phyloP scores from a whole-genome alignment of 2,329 filamentous ascomycete genomes.

The Cercospora zeae-maydis region DNA sequence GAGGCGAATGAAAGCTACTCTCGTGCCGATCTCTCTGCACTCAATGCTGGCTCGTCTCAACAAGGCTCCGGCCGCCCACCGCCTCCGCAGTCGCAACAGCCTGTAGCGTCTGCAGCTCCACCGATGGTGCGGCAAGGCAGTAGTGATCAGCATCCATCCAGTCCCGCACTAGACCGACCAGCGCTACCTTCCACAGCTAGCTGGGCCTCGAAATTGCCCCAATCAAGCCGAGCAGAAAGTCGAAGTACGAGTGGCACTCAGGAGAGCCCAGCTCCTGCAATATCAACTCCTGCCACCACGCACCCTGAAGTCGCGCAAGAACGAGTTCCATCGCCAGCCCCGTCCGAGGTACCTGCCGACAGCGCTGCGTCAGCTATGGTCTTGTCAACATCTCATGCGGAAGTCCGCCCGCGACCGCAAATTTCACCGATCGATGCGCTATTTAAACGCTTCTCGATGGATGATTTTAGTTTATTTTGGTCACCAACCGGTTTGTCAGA shows the following conservation, averaged over 20 bases:
- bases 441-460: slow-evolving; percentile 40
- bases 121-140: slow-evolving; percentile 63
- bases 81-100: slow-evolving; percentile 49
- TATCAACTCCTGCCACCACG: slow-evolving; percentile 21
- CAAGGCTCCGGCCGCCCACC: slow-evolving; percentile 58
- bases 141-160: slow-evolving; percentile 28
- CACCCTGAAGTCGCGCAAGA: slow-evolving; percentile 9
- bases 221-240: slow-evolving; percentile 66
- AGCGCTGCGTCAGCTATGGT: slow-evolving; percentile 6
- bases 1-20: slow-evolving; percentile 97
- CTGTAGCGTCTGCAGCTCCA: slow-evolving; percentile 51
- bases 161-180: slow-evolving; percentile 62
- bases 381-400: neutral
- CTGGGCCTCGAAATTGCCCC: slow-evolving; percentile 75
- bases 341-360: slow-evolving; percentile 11
- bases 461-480: slow-evolving; percentile 54
- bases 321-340: slow-evolving; percentile 18
- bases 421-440: slow-evolving; percentile 37
- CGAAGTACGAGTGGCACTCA: slow-evolving; percentile 76
- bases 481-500: slow-evolving; percentile 45
- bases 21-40: slow-evolving; percentile 86
- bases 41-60: slow-evolving; percentile 83
- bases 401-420: slow-evolving; percentile 17
- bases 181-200: slow-evolving; percentile 91
- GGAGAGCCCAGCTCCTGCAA: slow-evolving; percentile 67